Percentiles rank a stretch among this genome's conserved stretches.
phyloP scores from a whole-genome alignment of 192 early-diverging fungal species.

The Coemansia reversa region DNA sequence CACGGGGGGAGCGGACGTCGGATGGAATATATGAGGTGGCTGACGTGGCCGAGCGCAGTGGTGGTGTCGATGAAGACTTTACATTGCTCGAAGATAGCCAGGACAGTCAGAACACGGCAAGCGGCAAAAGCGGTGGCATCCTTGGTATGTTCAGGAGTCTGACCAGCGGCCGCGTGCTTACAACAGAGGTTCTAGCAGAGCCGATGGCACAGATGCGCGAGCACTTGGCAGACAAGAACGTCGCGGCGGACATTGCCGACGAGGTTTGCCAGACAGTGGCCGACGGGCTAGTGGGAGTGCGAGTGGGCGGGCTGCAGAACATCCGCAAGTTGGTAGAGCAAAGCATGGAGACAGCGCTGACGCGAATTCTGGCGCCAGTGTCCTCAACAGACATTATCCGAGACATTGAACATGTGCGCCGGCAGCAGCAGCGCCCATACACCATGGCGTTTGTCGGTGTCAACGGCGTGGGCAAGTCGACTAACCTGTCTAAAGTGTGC shows the following conservation, averaged over 20 bases:
- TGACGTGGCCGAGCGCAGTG: slow-evolving; percentile 60
- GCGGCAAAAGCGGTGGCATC: slow-evolving; percentile 50
- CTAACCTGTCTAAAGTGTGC: slow-evolving; percentile 91
- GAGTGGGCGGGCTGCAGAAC: slow-evolving; percentile 74
- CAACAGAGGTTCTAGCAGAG: slow-evolving; percentile 69
- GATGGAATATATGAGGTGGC: slow-evolving; percentile 78
- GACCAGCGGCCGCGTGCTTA: slow-evolving; percentile 71
- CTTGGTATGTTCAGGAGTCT: slow-evolving; percentile 72
- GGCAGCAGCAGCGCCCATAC: slow-evolving; percentile 72
- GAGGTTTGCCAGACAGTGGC: slow-evolving; percentile 81
- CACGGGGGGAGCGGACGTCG: slow-evolving; percentile 61
- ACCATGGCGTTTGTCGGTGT: slow-evolving; percentile 92
- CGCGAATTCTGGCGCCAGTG: slow-evolving; percentile 83
- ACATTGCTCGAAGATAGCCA: slow-evolving; percentile 56
- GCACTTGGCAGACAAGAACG: slow-evolving; percentile 90
- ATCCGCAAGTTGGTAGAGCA: slow-evolving; percentile 69
- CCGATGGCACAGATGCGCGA: slow-evolving; percentile 87
- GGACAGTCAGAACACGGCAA: slow-evolving; percentile 55
- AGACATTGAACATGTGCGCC: slow-evolving; percentile 76
- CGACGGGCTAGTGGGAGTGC: slow-evolving; percentile 69
- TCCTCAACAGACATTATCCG: slow-evolving; percentile 89
- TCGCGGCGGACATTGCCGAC: slow-evolving; percentile 83
- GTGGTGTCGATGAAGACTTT: slow-evolving; percentile 50
- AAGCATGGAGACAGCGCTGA: slow-evolving; percentile 81
- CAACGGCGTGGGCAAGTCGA: slow-evolving; percentile 93